These are phyloP conservation scores for Lentinula edodes DNA, from an alignment of 768 basidiomycete genomes.

Conservation along the genomic window DNA sequence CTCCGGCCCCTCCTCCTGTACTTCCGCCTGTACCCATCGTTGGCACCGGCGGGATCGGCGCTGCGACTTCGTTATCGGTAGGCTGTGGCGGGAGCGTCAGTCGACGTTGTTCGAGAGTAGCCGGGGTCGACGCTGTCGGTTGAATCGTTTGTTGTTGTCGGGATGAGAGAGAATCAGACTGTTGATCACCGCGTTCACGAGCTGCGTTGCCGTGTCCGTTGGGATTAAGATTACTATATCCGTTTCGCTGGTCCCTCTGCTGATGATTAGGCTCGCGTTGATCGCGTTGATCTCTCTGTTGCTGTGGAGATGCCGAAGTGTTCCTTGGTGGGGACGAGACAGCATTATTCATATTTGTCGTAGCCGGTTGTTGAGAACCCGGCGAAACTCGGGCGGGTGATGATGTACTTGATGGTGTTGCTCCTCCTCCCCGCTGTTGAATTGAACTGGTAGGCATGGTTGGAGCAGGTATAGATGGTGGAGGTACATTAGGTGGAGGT, in stretches of 20 bases:
- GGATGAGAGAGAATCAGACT: too few species aligned
- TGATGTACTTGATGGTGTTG: not conserved
- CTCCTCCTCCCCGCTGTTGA: not conserved
- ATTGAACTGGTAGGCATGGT: too few species aligned
- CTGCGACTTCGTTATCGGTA: not conserved
- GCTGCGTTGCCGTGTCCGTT: too few species aligned
- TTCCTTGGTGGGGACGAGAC: not conserved
- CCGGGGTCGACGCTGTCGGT: not conserved
- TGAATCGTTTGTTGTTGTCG: not conserved
- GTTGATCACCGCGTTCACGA: too few species aligned
- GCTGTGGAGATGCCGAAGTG: too few species aligned
- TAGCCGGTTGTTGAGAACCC: not conserved
- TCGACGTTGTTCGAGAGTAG: conserved; percentile 8
- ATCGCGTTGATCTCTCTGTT: too few species aligned
- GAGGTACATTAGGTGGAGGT: too few species aligned
- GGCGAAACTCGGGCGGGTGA: not conserved
- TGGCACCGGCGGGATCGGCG: not conserved
- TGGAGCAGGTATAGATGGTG: too few species aligned
- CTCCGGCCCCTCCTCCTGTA: not conserved
- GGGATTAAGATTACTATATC: too few species aligned
- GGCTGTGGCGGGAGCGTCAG: conserved; percentile 1
- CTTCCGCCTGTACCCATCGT: not conserved
- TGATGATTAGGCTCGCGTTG: too few species aligned
- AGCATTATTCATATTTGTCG: not conserved
- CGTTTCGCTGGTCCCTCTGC: too few species aligned